phyloP scores from a whole-genome alignment of 1,139 yeast species.

The Hyphopichia burtonii region DNA sequence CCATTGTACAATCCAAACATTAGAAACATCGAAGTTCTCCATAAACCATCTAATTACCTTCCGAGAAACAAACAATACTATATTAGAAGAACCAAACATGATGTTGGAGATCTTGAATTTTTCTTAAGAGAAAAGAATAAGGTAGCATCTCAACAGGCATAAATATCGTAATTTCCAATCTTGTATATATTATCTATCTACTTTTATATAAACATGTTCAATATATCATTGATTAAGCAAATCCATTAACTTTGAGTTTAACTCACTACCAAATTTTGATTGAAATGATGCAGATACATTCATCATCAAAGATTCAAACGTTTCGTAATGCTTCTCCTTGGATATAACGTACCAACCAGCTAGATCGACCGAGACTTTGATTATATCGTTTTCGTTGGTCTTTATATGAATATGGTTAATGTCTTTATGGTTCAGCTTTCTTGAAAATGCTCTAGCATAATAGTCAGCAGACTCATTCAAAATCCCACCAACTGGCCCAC shows the following conservation, averaged over 20 bases:
- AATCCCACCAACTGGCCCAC: neutral
- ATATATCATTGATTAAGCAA: slow-evolving; percentile 1
- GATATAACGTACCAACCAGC: slow-evolving; percentile 34
- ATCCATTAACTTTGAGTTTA: slow-evolving; percentile 20
- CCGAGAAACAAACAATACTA: slow-evolving; percentile 81
- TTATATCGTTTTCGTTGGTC: slow-evolving; percentile 19
- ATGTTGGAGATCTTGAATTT: slow-evolving; percentile 73
- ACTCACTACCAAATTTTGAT: slow-evolving; percentile 25
- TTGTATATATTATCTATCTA: slow-evolving; percentile 13
- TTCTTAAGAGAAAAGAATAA: slow-evolving; percentile 29
- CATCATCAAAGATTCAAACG: slow-evolving; percentile 49
- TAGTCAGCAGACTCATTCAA: neutral
- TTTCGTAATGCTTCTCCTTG: slow-evolving; percentile 28
- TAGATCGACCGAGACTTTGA: slow-evolving; percentile 28
- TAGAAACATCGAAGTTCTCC: slow-evolving; percentile 68
- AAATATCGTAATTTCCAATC: slow-evolving; percentile 1
- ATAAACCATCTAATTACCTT: slow-evolving; percentile 70
- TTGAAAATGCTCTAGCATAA: slow-evolving; percentile 1
- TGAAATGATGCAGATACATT: slow-evolving; percentile 31
- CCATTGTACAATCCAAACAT: slow-evolving; percentile 79
- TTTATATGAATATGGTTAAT: slow-evolving; percentile 13
- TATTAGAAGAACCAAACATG: slow-evolving; percentile 79
- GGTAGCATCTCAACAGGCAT: slow-evolving; percentile 1
- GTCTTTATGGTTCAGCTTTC: slow-evolving; percentile 1
- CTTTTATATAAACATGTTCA: neutral